phyloP scores from a whole-genome alignment of 129 eudicot species.

The Chrysanthemum seticuspe region DNA sequence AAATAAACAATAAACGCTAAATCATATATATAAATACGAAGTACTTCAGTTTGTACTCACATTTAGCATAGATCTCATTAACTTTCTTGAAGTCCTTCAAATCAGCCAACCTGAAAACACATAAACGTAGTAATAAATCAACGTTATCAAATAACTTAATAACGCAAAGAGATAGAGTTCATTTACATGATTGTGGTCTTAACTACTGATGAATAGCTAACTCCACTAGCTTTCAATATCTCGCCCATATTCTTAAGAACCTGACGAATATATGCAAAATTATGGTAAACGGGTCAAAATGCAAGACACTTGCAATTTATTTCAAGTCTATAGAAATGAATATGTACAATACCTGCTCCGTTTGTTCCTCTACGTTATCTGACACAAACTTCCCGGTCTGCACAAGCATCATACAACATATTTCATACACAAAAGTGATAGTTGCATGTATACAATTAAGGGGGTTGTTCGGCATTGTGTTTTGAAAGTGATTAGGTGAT shows the following conservation, averaged over 20 bases:
- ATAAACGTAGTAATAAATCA: not conserved
- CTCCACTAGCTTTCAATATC: slow-evolving; percentile 92
- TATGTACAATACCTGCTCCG: slow-evolving; percentile 75
- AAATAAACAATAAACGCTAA: not conserved
- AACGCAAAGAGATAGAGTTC: not conserved
- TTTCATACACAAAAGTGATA: not conserved
- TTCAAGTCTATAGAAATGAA: not conserved
- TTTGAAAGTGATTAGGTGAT: too few species aligned
- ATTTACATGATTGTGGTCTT: slow-evolving; percentile 90
- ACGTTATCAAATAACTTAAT: not conserved
- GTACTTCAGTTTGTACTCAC: slow-evolving; percentile 40
- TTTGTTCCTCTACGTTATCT: slow-evolving; percentile 83
- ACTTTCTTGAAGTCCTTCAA: slow-evolving; percentile 95
- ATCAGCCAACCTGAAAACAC: slow-evolving; percentile 83
- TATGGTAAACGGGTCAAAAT: not conserved
- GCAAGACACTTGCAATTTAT: not conserved
- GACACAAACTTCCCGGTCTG: slow-evolving; percentile 92
- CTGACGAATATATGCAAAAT: slow-evolving; percentile 34
- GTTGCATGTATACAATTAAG: not conserved
- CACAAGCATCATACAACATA: slow-evolving; percentile 30
- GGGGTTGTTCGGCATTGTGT: not conserved
- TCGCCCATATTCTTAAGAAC: slow-evolving; percentile 96
- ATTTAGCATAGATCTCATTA: slow-evolving; percentile 91
- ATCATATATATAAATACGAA: not conserved
- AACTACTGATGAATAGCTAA: slow-evolving; percentile 85